phyloP scores from a whole-genome alignment of 371 early-diverging fungal genomes.

The Nematocida minor region DNA sequence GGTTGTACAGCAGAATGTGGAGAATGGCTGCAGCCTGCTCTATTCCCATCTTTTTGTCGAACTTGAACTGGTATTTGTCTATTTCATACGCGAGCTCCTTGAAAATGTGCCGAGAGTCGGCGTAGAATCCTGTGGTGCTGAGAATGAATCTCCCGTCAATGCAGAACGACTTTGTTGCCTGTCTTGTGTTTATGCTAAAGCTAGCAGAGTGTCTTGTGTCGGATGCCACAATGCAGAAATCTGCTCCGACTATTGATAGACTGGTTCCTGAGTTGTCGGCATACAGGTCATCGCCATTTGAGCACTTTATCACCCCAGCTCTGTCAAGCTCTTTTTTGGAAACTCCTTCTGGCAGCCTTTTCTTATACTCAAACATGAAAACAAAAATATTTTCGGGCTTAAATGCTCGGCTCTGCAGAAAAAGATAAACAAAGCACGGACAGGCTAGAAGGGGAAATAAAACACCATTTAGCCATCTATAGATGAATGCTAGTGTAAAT shows the following conservation, averaged over 20 bases:
- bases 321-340: neutral
- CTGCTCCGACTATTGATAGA: constrained; percentile 82
- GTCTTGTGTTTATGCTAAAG: constrained; percentile 85
- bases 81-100: constrained; percentile 74
- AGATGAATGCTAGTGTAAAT: too few species aligned
- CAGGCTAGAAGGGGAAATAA: too few species aligned
- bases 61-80: constrained; percentile 64
- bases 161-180: constrained; percentile 79
- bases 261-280: constrained; percentile 75
- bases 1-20: constrained; percentile 75
- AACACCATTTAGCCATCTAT: too few species aligned
- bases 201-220: constrained; percentile 94
- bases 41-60: constrained; percentile 81
- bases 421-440: too few species aligned
- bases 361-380: neutral
- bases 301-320: constrained; percentile 11
- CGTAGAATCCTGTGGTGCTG: constrained; percentile 82
- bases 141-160: constrained; percentile 72
- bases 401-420: too few species aligned
- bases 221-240: constrained; percentile 83
- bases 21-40: constrained; percentile 85
- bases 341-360: neutral
- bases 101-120: constrained; percentile 79
- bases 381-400: too few species aligned
- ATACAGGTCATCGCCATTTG: constrained; percentile 63